Conservation (phyloP, 2,329 filamentous ascomycete genomes). For the Epichloe sibirici region DNA sequence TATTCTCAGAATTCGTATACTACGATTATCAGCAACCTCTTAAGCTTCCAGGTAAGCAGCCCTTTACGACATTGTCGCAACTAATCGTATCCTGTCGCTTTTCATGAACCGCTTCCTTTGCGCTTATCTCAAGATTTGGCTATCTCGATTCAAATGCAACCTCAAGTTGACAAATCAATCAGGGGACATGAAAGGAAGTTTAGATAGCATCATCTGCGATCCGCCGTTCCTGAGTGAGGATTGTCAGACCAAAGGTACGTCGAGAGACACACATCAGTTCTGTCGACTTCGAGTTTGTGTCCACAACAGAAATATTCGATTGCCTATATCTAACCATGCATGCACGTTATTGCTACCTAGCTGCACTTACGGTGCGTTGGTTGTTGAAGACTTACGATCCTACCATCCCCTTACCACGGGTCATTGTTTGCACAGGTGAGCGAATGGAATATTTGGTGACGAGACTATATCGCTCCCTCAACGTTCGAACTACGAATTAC, state of each 20-base stretch:
- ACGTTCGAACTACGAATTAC: slow-evolving; percentile 53
- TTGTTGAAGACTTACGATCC: slow-evolving; percentile 35
- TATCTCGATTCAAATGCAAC: neutral
- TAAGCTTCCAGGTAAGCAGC: slow-evolving; percentile 42
- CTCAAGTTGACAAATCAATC: neutral
- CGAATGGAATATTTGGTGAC: slow-evolving; percentile 53
- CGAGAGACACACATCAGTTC: neutral
- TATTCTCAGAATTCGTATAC: slow-evolving; percentile 61
- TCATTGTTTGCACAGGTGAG: slow-evolving; percentile 68
- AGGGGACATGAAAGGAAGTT: slow-evolving; percentile 46
- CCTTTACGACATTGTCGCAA: neutral
- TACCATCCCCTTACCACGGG: slow-evolving; percentile 14
- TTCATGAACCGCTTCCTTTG: neutral
- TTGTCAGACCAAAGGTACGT: slow-evolving; percentile 63
- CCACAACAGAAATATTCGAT: neutral
- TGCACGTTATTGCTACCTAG: slow-evolving; percentile 25
- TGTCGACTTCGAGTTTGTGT: neutral
- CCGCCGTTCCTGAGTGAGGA: slow-evolving; percentile 71
- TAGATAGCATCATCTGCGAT: slow-evolving; percentile 62
- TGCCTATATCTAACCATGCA: neutral
- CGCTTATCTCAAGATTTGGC: neutral
- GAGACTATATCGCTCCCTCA: slow-evolving; percentile 55
- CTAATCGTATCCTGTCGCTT: neutral
- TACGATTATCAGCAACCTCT: slow-evolving; percentile 65
- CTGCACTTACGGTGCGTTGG: slow-evolving; percentile 64